phyloP scores from a whole-genome alignment of 805 yeast genomes.

The Metschnikowia vanudenii region DNA sequence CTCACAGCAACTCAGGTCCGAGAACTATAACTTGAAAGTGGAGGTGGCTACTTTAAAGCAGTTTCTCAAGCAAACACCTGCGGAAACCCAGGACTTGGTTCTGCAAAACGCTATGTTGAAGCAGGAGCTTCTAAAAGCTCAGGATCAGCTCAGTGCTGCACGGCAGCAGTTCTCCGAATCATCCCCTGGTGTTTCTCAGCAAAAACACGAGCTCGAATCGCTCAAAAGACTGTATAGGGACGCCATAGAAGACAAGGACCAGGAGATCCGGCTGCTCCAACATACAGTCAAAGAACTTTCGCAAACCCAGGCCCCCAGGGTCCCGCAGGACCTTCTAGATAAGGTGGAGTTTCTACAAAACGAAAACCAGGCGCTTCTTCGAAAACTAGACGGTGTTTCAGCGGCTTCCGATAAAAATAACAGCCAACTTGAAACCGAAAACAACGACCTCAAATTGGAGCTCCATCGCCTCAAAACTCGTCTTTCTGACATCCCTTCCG shows the following conservation, averaged over 20 bases:
- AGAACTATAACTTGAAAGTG: constrained; percentile 44
- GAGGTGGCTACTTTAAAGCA: constrained; percentile 42
- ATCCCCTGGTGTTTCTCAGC: background rate
- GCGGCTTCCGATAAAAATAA: constrained; percentile 5
- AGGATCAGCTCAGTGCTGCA: constrained; percentile 6
- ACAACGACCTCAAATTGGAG: constrained; percentile 16
- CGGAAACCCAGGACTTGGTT: constrained; percentile 37
- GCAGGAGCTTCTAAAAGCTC: constrained; percentile 15
- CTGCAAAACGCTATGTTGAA: constrained; percentile 36
- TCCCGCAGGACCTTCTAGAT: constrained; percentile 20
- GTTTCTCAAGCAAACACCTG: constrained; percentile 43
- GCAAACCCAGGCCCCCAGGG: constrained; percentile 2
- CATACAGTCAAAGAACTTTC: constrained; percentile 6
- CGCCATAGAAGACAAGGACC: constrained; percentile 13
- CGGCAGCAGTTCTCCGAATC: background rate
- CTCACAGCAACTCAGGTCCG: constrained; percentile 35
- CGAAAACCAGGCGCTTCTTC: constrained; percentile 23
- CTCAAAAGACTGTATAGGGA: constrained; percentile 8
- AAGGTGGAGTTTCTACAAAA: constrained; percentile 19
- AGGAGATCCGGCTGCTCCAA: constrained; percentile 12
- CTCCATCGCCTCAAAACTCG: constrained; percentile 11
- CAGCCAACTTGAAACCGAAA: constrained; percentile 11
- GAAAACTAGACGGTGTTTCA: constrained; percentile 14
- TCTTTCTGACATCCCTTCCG: constrained; percentile 10
- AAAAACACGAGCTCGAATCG: constrained; percentile 4